Evolutionary conservation across 371 early-diverging fungal genomes (phyloP).

Genomic region (Blakeslea trispora): DNA sequence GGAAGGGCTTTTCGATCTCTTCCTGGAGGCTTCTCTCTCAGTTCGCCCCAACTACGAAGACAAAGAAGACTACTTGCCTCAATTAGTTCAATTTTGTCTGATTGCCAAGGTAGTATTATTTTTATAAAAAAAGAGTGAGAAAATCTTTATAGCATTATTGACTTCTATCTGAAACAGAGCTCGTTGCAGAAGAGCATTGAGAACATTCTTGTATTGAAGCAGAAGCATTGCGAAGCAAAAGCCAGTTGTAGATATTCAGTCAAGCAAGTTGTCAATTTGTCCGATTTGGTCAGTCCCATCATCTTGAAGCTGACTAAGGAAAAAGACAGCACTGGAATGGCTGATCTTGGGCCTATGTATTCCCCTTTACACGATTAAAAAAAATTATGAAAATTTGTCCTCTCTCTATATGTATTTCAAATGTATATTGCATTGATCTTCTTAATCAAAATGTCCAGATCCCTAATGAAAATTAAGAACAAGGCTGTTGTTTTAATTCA

Average conservation of each 20-base stretch:
- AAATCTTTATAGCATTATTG: no score
- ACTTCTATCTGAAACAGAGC: no score
- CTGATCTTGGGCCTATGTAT: slow-evolving; percentile 1
- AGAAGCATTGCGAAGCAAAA: background rate
- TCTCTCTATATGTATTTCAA: no score
- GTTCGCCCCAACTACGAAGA: slow-evolving; percentile 14
- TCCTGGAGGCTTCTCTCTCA: slow-evolving; percentile 5
- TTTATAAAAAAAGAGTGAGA: no score
- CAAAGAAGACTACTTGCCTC: slow-evolving; percentile 5
- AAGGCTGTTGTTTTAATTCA: no score
- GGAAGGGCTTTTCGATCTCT: slow-evolving; percentile 17
- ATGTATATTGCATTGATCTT: no score
- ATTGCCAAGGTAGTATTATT: slow-evolving; percentile 8
- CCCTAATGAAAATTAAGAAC: no score
- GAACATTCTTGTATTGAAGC: background rate
- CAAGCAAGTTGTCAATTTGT: background rate
- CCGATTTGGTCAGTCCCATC: slow-evolving; percentile 3
- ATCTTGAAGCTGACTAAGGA: slow-evolving; percentile 10
- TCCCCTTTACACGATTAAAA: slow-evolving; percentile 9
- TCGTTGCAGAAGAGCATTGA: no score
- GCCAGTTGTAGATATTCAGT: background rate
- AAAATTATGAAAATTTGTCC: background rate
- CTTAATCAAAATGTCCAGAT: no score
- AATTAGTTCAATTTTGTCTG: slow-evolving; percentile 17
- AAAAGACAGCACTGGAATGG: slow-evolving; percentile 1